A percentile compares a stretch with the other conserved stretches of the same genome.
Evolutionary conservation across 1,284 basidiomycete genomes (phyloP).

Genomic region (Ganoderma sp.): DNA sequence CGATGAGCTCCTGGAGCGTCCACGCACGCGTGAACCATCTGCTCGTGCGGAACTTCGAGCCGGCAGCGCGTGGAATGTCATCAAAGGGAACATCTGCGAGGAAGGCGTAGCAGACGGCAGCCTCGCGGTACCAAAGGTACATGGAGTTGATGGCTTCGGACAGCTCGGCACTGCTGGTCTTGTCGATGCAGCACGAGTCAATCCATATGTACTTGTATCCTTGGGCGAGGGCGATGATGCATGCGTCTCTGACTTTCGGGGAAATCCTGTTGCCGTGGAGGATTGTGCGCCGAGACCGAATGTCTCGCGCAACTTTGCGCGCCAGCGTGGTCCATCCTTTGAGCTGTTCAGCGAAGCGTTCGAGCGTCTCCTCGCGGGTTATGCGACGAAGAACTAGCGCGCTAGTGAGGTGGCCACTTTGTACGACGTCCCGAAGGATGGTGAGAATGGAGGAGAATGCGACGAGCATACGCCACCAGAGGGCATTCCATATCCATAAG

Average conservation of each 20-base stretch:
- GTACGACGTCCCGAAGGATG: background rate
- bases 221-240: background rate
- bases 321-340: background rate
- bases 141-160: slow-evolving; percentile 14
- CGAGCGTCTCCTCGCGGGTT: background rate
- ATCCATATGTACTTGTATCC: slow-evolving; percentile 16
- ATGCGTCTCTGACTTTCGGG: slow-evolving; percentile 3
- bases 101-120: slow-evolving; percentile 17
- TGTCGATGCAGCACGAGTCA: slow-evolving; percentile 20
- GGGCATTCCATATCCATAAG: slow-evolving; percentile 3
- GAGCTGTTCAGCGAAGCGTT: background rate
- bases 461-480: slow-evolving; percentile 5
- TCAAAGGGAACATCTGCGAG: background rate
- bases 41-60: slow-evolving; percentile 4
- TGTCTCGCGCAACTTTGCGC: background rate
- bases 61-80: background rate
- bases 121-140: slow-evolving; percentile 10
- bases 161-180: slow-evolving; percentile 11
- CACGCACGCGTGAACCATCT: slow-evolving; percentile 10
- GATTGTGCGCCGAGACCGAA: background rate
- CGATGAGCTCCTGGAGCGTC: slow-evolving; percentile 19
- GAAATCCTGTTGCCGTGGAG: slow-evolving; percentile 8
- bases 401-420: background rate
- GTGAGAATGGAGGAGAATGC: background rate
- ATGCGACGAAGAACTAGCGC: background rate